These are phyloP conservation scores for Stachybotrys chlorohalonatus DNA, from an alignment of 2,329 filamentous ascomycete species.

Conservation along the genomic window DNA sequence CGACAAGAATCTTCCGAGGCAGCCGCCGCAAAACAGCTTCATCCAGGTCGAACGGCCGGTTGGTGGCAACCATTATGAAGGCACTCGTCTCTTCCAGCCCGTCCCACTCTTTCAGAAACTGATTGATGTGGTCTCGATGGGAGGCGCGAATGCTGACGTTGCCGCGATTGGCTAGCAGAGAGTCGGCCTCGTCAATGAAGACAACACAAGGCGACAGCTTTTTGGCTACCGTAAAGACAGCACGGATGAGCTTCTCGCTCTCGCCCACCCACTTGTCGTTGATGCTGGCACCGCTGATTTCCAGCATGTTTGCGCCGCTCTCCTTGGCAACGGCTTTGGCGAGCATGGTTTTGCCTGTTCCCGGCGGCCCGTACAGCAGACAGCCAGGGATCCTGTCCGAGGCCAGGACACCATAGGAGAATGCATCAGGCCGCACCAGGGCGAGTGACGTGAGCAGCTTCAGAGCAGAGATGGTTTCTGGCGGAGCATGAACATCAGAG, in stretches of 20 bases:
- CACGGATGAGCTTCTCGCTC: constrained; percentile 90
- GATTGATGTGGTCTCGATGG: constrained; percentile 87
- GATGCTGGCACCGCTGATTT: constrained; percentile 82
- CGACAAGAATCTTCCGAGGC: constrained; percentile 63
- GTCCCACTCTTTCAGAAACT: constrained; percentile 96
- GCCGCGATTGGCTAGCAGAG: constrained; percentile 73
- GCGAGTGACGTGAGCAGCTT: constrained; percentile 85
- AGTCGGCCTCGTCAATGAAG: constrained; percentile 95
- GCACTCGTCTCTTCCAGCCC: constrained; percentile 74
- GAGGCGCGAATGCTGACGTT: constrained; percentile 56
- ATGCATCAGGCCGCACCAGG: constrained; percentile 83
- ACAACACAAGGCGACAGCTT: constrained; percentile 88
- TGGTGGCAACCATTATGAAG: constrained; percentile 98
- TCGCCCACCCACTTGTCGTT: constrained; percentile 97
- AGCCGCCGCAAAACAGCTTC: constrained; percentile 73
- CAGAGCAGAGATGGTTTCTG: constrained; percentile 76
- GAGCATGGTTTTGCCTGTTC: constrained; percentile 64
- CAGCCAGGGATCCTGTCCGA: constrained; percentile 86
- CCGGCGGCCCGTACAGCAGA: constrained; percentile 79
- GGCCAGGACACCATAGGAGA: constrained; percentile 86
- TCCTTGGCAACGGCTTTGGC: constrained; percentile 63
- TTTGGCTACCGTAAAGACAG: constrained; percentile 83
- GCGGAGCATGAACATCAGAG: constrained; percentile 71
- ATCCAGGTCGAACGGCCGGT: constrained; percentile 90
- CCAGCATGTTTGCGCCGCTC: constrained; percentile 64